Percentiles rank a stretch among this genome's conserved stretches.
These are phyloP conservation scores for Crepidotus variabilis DNA, from an alignment of 768 basidiomycete species.

Conservation along the genomic window DNA sequence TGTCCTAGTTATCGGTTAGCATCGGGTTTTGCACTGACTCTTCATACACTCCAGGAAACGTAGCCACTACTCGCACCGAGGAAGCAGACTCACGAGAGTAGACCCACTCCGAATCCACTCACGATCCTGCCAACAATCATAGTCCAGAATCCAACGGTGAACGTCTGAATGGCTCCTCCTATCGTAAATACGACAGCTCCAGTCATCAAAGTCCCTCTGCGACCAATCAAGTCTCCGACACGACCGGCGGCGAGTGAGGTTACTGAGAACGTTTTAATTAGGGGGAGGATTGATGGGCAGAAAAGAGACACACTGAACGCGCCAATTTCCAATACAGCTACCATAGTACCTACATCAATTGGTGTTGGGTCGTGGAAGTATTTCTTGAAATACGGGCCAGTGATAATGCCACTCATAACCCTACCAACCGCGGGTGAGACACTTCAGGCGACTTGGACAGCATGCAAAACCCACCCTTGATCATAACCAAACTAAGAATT, in stretches of 20 bases:
- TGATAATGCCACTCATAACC: slow-evolving; percentile 92
- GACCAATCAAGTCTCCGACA: slow-evolving; percentile 84
- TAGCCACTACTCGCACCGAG: not conserved
- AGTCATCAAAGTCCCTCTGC: slow-evolving; percentile 77
- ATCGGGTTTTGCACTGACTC: not conserved
- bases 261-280: slow-evolving; percentile 38
- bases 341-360: slow-evolving; percentile 86
- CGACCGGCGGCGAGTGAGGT: slow-evolving; percentile 87
- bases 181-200: slow-evolving; percentile 84
- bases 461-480: slow-evolving; percentile 56
- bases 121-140: slow-evolving; percentile 85
- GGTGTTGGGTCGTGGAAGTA: slow-evolving; percentile 79
- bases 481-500: slow-evolving; percentile 72
- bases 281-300: not conserved
- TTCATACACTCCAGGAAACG: not conserved
- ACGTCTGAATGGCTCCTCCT: slow-evolving; percentile 84
- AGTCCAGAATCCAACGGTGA: slow-evolving; percentile 69
- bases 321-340: slow-evolving; percentile 91
- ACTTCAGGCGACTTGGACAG: too few relatives aligned
- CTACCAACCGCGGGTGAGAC: slow-evolving; percentile 28
- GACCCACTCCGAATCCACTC: slow-evolving; percentile 87
- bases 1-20: slow-evolving; percentile 49
- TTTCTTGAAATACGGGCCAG: slow-evolving; percentile 74
- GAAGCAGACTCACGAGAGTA: slow-evolving; percentile 64
- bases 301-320: slow-evolving; percentile 66